Conservation (phyloP, 1,139 yeast genomes). For the Pichia sp. region DNA sequence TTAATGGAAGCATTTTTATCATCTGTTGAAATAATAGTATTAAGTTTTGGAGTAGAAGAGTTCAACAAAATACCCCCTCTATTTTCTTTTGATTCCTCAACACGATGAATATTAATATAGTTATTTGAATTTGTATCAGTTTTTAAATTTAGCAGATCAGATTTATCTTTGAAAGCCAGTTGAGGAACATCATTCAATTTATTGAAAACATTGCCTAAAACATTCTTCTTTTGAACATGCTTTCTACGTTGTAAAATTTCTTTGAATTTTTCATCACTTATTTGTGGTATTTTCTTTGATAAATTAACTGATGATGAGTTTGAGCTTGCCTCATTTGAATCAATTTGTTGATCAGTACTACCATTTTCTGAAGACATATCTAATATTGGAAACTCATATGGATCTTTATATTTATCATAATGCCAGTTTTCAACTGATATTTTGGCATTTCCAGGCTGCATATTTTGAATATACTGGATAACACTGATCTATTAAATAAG, state of each 20-base stretch:
- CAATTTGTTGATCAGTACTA: background rate
- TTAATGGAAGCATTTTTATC: background rate
- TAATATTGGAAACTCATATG: conserved; percentile 11
- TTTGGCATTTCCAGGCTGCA: background rate
- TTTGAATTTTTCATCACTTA: conserved; percentile 9
- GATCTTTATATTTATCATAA: conserved; percentile 12
- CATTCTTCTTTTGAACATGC: background rate
- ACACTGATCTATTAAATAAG: no score
- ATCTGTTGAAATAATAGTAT: background rate
- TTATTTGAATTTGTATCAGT: background rate
- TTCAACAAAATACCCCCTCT: background rate
- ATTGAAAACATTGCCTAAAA: background rate
- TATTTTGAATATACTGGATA: no score
- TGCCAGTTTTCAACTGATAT: conserved; percentile 9
- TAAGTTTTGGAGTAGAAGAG: conserved; percentile 9
- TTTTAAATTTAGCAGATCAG: background rate
- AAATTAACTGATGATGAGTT: background rate
- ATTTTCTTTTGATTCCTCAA: conserved; percentile 1
- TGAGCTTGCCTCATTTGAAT: background rate
- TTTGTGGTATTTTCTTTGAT: conserved; percentile 7
- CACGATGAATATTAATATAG: background rate
- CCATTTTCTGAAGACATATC: conserved; percentile 7
- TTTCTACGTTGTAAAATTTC: conserved; percentile 2
- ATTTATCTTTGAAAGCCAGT: conserved; percentile 1
- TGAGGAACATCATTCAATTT: background rate